These are phyloP conservation scores for Domatiomyces globalis DNA, from an alignment of 2,329 filamentous ascomycete genomes.

Conservation along the genomic window DNA sequence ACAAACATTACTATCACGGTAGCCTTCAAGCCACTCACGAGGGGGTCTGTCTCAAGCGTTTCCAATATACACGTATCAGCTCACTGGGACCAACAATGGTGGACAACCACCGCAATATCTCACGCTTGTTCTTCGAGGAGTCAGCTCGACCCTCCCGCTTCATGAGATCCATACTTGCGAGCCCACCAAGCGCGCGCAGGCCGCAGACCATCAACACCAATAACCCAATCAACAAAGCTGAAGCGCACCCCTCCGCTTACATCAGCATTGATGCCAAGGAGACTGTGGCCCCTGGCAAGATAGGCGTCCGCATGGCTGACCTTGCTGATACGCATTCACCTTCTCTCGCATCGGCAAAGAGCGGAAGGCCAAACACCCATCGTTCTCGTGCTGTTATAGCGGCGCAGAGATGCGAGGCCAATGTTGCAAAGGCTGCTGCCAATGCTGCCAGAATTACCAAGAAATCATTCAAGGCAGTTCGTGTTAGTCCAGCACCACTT, in stretches of 20 bases:
- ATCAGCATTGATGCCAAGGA: not conserved
- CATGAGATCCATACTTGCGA: not conserved
- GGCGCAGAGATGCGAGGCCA: not conserved
- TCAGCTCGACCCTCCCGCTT: not conserved
- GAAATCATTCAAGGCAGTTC: not conserved
- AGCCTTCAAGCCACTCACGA: too few species aligned
- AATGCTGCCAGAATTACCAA: not conserved
- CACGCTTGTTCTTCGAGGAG: not conserved
- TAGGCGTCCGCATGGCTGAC: not conserved
- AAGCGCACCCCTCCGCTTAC: not conserved
- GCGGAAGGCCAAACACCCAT: not conserved
- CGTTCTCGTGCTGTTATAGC: not conserved
- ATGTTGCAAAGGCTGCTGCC: not conserved
- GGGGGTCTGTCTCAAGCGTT: too few species aligned
- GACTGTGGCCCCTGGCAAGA: not conserved
- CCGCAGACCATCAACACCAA: conserved; percentile 3
- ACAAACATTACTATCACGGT: not conserved
- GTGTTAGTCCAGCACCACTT: not conserved
- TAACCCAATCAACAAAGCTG: not conserved
- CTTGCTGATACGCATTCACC: not conserved
- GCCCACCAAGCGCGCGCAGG: not conserved
- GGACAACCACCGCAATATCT: not conserved
- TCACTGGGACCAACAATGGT: not conserved
- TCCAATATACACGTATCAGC: too few species aligned
- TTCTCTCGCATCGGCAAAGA: not conserved